A percentile compares a stretch with the other conserved stretches of the same genome.
These are phyloP conservation scores for Colletotrichum simmondsii DNA, from an alignment of 2,329 filamentous ascomycete genomes.

Conservation along the genomic window DNA sequence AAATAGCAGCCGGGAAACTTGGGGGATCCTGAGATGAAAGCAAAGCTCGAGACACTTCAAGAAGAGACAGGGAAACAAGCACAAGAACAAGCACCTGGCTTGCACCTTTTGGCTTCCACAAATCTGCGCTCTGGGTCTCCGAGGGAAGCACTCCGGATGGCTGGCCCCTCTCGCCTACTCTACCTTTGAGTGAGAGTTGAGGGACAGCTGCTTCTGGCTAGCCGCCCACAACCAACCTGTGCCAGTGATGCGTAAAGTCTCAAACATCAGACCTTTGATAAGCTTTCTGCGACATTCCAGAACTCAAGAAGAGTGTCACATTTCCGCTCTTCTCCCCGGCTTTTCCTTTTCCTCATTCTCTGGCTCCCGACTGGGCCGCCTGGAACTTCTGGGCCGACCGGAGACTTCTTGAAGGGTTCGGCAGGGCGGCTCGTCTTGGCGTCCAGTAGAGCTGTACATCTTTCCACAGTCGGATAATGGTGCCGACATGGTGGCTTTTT, in stretches of 20 bases:
- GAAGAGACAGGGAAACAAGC: slow-evolving; percentile 8
- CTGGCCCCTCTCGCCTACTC: too few relatives aligned
- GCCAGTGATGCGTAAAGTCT: slow-evolving; percentile 8
- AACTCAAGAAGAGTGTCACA: neutral
- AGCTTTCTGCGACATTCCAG: slow-evolving; percentile 22
- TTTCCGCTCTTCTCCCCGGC: neutral
- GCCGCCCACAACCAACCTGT: neutral
- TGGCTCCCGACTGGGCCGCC: neutral
- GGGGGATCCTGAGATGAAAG: slow-evolving; percentile 20
- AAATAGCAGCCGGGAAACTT: slow-evolving; percentile 1
- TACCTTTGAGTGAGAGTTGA: neutral
- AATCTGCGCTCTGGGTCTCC: neutral
- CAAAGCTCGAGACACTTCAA: neutral
- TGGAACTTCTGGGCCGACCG: neutral
- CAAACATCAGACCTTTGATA: slow-evolving; percentile 7
- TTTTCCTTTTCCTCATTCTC: neutral
- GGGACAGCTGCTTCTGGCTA: neutral
- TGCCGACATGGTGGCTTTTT: slow-evolving; percentile 7
- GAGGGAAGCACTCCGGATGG: neutral
- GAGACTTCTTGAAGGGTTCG: neutral
- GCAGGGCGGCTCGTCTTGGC: slow-evolving; percentile 2
- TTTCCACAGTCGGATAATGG: slow-evolving; percentile 16
- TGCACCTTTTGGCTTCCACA: neutral
- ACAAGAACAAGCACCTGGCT: neutral
- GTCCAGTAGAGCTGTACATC: neutral